phyloP scores from a whole-genome alignment of 106 monocot genomes.

The Gastrodia elata region DNA sequence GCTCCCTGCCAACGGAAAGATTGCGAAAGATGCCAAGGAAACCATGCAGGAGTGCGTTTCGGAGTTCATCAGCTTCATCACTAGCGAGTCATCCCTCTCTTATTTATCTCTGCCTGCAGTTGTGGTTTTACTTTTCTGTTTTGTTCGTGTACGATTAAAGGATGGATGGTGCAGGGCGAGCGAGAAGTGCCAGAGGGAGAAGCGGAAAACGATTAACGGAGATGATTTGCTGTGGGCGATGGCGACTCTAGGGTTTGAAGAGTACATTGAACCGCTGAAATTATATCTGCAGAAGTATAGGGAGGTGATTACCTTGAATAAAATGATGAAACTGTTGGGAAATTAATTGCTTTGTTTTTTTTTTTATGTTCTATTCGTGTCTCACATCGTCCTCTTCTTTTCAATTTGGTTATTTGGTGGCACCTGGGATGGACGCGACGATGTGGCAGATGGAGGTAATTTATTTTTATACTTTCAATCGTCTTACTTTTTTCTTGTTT shows the following conservation, averaged over 20 bases:
- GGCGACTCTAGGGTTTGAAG: slow-evolving; percentile 57
- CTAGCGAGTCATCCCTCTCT: slow-evolving; percentile 34
- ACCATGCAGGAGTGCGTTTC: slow-evolving; percentile 60
- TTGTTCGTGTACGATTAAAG: not conserved
- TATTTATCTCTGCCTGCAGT: not conserved
- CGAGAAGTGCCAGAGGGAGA: slow-evolving; percentile 60
- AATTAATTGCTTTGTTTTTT: not conserved
- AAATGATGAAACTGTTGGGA: not conserved
- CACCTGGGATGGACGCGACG: slow-evolving; percentile 8
- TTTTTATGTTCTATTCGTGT: not conserved
- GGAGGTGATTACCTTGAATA: slow-evolving; percentile 22
- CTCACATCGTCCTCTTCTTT: slow-evolving; percentile 3
- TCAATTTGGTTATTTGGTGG: slow-evolving; percentile 2
- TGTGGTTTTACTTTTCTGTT: not conserved
- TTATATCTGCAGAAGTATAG: slow-evolving; percentile 52
- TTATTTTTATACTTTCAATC: not conserved
- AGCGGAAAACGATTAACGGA: slow-evolving; percentile 63
- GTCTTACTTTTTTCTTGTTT: not conserved
- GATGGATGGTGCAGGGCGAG: slow-evolving; percentile 29
- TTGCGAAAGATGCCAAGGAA: slow-evolving; percentile 65
- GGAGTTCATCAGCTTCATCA: slow-evolving; percentile 64
- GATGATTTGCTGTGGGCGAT: slow-evolving; percentile 60
- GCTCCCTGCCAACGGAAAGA: slow-evolving; percentile 51
- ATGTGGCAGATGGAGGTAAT: slow-evolving; percentile 44
- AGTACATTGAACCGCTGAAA: slow-evolving; percentile 57